A percentile compares a stretch with the other conserved stretches of the same genome.
phyloP scores from a whole-genome alignment of 306 rosid species.

The Dryas octopetala region DNA sequence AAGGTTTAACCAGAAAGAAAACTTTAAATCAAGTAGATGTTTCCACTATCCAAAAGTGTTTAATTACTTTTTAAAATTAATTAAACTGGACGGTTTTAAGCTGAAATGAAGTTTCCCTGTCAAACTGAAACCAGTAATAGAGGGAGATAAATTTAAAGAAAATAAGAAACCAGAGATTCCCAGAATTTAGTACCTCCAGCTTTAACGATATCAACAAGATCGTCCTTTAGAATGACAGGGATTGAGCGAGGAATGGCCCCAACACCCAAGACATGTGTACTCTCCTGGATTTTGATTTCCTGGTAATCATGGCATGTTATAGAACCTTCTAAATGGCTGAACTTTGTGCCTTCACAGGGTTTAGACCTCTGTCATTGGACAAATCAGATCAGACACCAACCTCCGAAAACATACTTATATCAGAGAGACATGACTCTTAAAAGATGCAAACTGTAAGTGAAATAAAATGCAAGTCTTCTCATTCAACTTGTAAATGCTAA shows the following conservation, averaged over 20 bases:
- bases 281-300: slow-evolving; percentile 95
- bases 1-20: background rate
- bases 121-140: background rate
- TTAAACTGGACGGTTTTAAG: background rate
- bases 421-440: background rate
- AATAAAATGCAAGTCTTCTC: background rate
- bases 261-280: slow-evolving; percentile 79
- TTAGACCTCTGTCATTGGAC: slow-evolving; percentile 50
- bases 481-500: background rate
- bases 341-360: slow-evolving; percentile 73
- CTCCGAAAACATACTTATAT: slow-evolving; percentile 8
- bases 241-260: slow-evolving; percentile 97
- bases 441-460: background rate
- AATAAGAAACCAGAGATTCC: slow-evolving; percentile 6
- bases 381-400: slow-evolving; percentile 23
- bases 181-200: slow-evolving; percentile 77
- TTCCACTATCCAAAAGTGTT: background rate
- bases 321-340: slow-evolving; percentile 70
- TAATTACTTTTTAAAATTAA: background rate
- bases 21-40: background rate
- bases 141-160: slow-evolving; percentile 5
- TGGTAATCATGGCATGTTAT: slow-evolving; percentile 88
- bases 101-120: background rate
- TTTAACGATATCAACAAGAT: slow-evolving; percentile 88
- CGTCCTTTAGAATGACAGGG: slow-evolving; percentile 80